These are phyloP conservation scores for Raphanus sativus DNA, from an alignment of 345 rosid genomes.

Conservation along the genomic window DNA sequence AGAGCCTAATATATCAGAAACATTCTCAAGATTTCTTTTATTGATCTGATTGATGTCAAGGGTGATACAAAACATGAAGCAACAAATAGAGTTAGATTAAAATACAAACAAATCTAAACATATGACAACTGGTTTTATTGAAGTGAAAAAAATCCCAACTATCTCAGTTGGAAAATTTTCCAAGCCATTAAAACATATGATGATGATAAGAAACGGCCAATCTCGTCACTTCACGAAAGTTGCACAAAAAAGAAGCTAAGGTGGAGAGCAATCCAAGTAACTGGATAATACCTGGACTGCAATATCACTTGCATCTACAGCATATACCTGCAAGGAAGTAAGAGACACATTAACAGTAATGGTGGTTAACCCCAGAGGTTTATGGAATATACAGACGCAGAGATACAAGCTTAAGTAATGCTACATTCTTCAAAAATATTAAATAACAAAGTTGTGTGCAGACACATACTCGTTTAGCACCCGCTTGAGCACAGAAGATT, in stretches of 20 bases:
- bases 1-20: background rate
- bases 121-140: background rate
- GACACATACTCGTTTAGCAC: slow-evolving; percentile 78
- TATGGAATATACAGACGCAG: background rate
- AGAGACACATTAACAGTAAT: slow-evolving; percentile 1
- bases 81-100: background rate
- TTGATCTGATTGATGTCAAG: slow-evolving; percentile 5
- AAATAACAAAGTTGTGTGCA: background rate
- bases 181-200: background rate
- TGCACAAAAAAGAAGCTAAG: slow-evolving; percentile 9
- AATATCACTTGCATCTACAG: slow-evolving; percentile 97
- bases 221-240: background rate
- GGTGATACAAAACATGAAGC: slow-evolving; percentile 9
- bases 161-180: background rate
- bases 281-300: slow-evolving; percentile 75
- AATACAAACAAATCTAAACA: background rate
- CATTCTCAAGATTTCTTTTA: background rate
- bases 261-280: background rate
- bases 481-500: slow-evolving; percentile 98
- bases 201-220: background rate
- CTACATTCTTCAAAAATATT: slow-evolving; percentile 8
- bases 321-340: slow-evolving; percentile 72
- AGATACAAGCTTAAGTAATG: slow-evolving; percentile 1
- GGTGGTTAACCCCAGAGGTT: slow-evolving; percentile 12
- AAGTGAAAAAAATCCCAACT: background rate